These are phyloP conservation scores for Bruguiera gymnorhiza DNA, from an alignment of 345 rosid species.

Conservation along the genomic window DNA sequence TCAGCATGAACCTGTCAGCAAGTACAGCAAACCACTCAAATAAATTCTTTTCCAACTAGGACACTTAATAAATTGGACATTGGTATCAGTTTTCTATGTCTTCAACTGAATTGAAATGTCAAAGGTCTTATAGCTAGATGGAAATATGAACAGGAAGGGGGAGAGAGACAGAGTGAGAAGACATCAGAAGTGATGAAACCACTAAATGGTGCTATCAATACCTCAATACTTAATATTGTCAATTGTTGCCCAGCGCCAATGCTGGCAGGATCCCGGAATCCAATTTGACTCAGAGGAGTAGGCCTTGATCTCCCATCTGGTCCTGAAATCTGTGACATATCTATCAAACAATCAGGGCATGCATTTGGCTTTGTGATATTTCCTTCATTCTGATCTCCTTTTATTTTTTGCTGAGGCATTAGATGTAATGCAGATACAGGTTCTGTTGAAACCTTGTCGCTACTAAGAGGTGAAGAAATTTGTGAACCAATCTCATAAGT, in stretches of 20 bases:
- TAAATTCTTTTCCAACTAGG: constrained; percentile 3
- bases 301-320: constrained; percentile 69
- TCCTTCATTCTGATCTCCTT: constrained; percentile 31
- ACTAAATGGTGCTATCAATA: constrained; percentile 19
- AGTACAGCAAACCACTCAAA: constrained; percentile 16
- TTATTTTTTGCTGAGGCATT: constrained; percentile 9
- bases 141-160: neutral
- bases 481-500: constrained; percentile 32
- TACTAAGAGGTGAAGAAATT: constrained; percentile 28
- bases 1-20: constrained; percentile 72
- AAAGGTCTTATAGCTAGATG: neutral
- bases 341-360: constrained; percentile 34
- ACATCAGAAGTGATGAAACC: constrained; percentile 3
- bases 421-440: constrained; percentile 25
- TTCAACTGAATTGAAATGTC: neutral
- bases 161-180: neutral
- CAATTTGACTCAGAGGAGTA: constrained; percentile 93
- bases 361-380: constrained; percentile 27
- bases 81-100: neutral
- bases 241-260: constrained; percentile 93
- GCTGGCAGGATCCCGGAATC: constrained; percentile 95
- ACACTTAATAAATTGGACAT: neutral
- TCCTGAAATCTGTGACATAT: constrained; percentile 86
- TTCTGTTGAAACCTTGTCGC: constrained; percentile 25
- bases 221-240: constrained; percentile 87